These are phyloP conservation scores for Suillus subluteus DNA, from an alignment of 768 basidiomycete genomes.

Conservation along the genomic window DNA sequence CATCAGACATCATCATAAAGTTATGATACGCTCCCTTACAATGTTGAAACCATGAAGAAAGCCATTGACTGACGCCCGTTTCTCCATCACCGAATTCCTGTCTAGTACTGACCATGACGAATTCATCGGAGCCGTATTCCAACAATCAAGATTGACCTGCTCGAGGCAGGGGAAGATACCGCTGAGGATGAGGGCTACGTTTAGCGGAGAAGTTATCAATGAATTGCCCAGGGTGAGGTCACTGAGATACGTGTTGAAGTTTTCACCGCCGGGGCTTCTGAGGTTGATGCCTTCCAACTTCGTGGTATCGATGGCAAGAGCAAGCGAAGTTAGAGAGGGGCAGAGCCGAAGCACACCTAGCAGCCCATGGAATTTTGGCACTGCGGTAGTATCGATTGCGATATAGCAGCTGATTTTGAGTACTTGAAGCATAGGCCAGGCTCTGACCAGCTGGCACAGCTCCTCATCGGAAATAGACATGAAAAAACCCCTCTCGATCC, in stretches of 20 bases:
- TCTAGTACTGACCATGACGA: no score
- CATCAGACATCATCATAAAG: no score
- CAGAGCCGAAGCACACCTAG: background rate
- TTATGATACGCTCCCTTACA: no score
- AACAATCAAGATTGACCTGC: background rate
- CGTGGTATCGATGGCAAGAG: background rate
- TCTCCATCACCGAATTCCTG: no score
- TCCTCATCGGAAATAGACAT: no score
- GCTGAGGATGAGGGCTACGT: background rate
- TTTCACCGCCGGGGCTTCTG: background rate
- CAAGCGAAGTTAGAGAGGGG: background rate
- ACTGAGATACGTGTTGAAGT: background rate
- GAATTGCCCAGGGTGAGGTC: background rate
- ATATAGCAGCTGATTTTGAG: no score
- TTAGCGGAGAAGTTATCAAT: background rate
- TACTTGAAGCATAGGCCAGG: no score
- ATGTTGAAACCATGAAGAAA: no score
- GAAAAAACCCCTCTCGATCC: slow-evolving; percentile 16
- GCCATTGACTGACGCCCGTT: no score
- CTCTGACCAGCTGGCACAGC: no score
- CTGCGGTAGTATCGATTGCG: background rate
- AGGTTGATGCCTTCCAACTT: background rate
- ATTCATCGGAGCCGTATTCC: background rate
- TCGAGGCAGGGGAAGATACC: background rate
- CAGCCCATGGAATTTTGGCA: background rate